Percentiles rank a stretch among this genome's conserved stretches.
These are phyloP conservation scores for Vigna radiata DNA, from an alignment of 306 rosid species.

Conservation along the genomic window DNA sequence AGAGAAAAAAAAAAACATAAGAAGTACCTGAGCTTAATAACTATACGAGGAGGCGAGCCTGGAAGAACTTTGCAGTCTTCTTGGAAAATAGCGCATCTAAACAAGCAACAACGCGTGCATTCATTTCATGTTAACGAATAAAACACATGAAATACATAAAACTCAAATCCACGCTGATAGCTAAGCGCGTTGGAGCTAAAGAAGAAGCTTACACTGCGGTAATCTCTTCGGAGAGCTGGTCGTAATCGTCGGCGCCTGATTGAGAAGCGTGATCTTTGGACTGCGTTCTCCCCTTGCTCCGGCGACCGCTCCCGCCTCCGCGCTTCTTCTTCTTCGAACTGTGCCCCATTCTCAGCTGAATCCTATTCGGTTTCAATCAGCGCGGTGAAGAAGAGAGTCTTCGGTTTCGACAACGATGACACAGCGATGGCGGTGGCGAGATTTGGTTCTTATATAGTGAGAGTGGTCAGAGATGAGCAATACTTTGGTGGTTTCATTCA, in stretches of 20 bases:
- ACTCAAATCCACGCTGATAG: background rate
- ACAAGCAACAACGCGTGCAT: background rate
- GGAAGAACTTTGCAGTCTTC: constrained; percentile 74
- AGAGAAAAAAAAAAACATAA: constrained; percentile 2
- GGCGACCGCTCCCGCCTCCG: constrained; percentile 69
- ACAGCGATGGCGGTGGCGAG: background rate
- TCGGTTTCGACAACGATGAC: background rate
- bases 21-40: constrained; percentile 72
- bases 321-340: constrained; percentile 86
- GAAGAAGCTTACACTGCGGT: constrained; percentile 72
- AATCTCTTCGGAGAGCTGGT: constrained; percentile 89
- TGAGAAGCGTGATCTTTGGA: constrained; percentile 65
- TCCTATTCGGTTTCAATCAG: background rate
- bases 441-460: background rate
- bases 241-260: constrained; percentile 52
- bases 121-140: background rate
- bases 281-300: constrained; percentile 71
- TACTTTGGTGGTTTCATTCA: constrained; percentile 1
- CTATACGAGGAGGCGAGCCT: constrained; percentile 67
- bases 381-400: background rate
- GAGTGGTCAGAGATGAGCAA: background rate
- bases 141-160: background rate
- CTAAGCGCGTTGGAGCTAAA: background rate
- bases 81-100: constrained; percentile 82
- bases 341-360: constrained; percentile 63